These are phyloP conservation scores for Eleusine indica DNA, from an alignment of 176 grass and related monocot species.

Conservation along the genomic window DNA sequence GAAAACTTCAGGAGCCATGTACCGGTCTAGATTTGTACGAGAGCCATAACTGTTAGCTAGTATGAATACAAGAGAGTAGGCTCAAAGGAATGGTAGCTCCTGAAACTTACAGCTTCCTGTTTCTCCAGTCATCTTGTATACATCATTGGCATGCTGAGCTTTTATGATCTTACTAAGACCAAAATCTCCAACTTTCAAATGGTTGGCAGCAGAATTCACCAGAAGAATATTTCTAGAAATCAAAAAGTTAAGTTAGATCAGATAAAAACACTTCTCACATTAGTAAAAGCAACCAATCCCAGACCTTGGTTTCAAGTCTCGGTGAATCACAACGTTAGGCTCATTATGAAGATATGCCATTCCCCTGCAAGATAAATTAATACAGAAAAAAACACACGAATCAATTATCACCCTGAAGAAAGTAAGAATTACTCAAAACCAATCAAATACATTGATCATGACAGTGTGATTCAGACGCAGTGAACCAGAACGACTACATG, in stretches of 20 bases:
- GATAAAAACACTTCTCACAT: not conserved
- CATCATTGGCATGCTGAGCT: conserved; percentile 86
- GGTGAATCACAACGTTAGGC: conserved; percentile 96
- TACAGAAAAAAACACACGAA: conserved; percentile 16
- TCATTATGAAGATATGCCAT: conserved; percentile 99
- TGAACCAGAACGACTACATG: conserved; percentile 15
- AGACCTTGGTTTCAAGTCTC: conserved; percentile 97
- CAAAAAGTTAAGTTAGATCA: conserved; percentile 36
- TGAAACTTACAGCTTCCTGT: conserved; percentile 96
- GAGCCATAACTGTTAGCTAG: conserved; percentile 23
- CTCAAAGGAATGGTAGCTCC: conserved; percentile 29
- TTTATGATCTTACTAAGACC: conserved; percentile 98
- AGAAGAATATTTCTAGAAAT: conserved; percentile 92
- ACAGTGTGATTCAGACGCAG: not conserved
- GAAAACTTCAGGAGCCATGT: conserved; percentile 99
- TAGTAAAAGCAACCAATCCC: conserved; percentile 35
- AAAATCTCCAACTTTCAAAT: conserved; percentile 98
- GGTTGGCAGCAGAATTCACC: conserved; percentile 91
- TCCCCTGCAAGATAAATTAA: conserved; percentile 60
- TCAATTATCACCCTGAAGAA: conserved; percentile 3
- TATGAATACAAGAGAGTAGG: conserved; percentile 22
- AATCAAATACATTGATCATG: conserved; percentile 9
- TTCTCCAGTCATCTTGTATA: conserved; percentile 99
- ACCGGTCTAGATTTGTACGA: conserved; percentile 61
- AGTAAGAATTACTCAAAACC: not conserved